Evolutionary conservation across 768 basidiomycete species (phyloP).

Genomic region (Tylopilus sp.): DNA sequence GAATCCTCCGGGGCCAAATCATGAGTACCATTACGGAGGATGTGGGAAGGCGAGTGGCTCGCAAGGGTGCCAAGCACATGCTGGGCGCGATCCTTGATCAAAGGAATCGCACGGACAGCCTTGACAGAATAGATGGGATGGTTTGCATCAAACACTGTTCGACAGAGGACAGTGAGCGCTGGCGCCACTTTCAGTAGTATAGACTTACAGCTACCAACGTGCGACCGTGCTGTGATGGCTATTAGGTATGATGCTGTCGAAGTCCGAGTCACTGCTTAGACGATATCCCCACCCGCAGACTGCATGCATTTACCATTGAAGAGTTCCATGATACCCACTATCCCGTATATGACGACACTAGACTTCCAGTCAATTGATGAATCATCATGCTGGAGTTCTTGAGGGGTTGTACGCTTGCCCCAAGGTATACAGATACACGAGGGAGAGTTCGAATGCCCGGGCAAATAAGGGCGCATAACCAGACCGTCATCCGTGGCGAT

Average conservation of each 20-base stretch:
- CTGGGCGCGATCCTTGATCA: slow-evolving; percentile 61
- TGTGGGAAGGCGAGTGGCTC: slow-evolving; percentile 46
- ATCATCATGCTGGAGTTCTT: slow-evolving; percentile 42
- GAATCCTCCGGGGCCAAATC: slow-evolving; percentile 17
- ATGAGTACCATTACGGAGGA: slow-evolving; percentile 28
- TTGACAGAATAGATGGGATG: slow-evolving; percentile 68
- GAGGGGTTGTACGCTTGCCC: slow-evolving; percentile 54
- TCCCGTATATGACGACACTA: slow-evolving; percentile 64
- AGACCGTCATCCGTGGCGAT: slow-evolving; percentile 59
- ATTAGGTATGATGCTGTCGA: slow-evolving; percentile 69
- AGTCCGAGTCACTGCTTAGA: slow-evolving; percentile 13
- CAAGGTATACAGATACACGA: slow-evolving; percentile 53
- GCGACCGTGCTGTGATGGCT: slow-evolving; percentile 60
- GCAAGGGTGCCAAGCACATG: slow-evolving; percentile 50
- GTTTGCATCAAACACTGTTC: slow-evolving; percentile 60
- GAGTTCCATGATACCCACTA: slow-evolving; percentile 70
- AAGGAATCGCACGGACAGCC: slow-evolving; percentile 66
- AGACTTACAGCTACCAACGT: slow-evolving; percentile 64
- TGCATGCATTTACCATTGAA: slow-evolving; percentile 52
- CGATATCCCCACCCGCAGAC: not conserved
- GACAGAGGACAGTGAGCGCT: slow-evolving; percentile 1
- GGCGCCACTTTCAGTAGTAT: not conserved
- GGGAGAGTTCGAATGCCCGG: slow-evolving; percentile 24
- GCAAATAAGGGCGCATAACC: slow-evolving; percentile 57
- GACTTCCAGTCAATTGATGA: slow-evolving; percentile 51